These are phyloP conservation scores for Rubroboletus satanas DNA, from an alignment of 768 basidiomycete genomes.

Conservation along the genomic window DNA sequence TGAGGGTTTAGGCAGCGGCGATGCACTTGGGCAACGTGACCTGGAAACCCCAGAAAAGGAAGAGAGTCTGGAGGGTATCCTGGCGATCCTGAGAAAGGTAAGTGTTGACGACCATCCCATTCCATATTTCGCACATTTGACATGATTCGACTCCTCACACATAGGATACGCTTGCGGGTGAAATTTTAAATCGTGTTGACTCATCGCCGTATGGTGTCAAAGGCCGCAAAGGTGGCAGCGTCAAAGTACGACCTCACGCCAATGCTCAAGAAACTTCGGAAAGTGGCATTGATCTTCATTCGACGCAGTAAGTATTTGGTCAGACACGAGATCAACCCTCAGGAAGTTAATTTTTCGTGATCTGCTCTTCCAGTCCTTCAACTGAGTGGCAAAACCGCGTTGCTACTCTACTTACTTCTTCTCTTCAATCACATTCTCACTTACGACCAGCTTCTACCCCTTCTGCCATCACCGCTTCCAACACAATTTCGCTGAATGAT, in stretches of 20 bases:
- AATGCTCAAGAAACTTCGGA: constrained; percentile 18
- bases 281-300: constrained; percentile 40
- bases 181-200: constrained; percentile 81
- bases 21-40: constrained; percentile 29
- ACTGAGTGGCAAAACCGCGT: constrained; percentile 83
- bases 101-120: constrained; percentile 7
- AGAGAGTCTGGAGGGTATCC: constrained; percentile 31
- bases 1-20: constrained; percentile 23
- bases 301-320: constrained; percentile 54
- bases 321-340: background rate
- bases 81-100: constrained; percentile 52
- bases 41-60: constrained; percentile 5
- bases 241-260: constrained; percentile 24
- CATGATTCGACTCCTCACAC: constrained; percentile 9
- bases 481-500: constrained; percentile 12
- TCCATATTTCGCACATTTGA: background rate
- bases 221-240: constrained; percentile 52
- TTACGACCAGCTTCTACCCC: background rate
- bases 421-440: constrained; percentile 13
- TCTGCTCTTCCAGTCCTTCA: constrained; percentile 52
- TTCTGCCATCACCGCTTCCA: background rate
- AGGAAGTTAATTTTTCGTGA: constrained; percentile 2
- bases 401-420: constrained; percentile 20
- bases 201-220: constrained; percentile 73
- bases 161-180: constrained; percentile 73